phyloP scores from a whole-genome alignment of 768 basidiomycete species.

The Amanita molliuscula region DNA sequence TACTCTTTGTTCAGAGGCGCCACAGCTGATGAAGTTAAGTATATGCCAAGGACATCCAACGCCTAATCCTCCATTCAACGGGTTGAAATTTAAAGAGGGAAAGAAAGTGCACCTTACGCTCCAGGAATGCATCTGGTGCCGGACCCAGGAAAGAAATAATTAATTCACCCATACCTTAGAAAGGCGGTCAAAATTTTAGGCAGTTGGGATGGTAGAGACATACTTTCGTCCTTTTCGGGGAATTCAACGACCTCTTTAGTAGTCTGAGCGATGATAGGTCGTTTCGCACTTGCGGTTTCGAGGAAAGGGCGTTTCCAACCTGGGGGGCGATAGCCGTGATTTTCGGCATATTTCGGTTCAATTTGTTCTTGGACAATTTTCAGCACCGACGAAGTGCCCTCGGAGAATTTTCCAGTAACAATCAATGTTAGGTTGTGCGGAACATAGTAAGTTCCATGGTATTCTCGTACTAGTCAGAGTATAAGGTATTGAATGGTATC shows the following conservation, averaged over 20 bases:
- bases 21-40: constrained; percentile 77
- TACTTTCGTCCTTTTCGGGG: constrained; percentile 91
- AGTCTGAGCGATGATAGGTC: constrained; percentile 39
- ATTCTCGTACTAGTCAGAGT: constrained; percentile 60
- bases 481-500: background rate
- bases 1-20: constrained; percentile 87
- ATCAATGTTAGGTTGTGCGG: constrained; percentile 90
- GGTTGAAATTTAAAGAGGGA: background rate
- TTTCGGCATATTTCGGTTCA: constrained; percentile 71
- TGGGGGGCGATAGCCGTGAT: constrained; percentile 58
- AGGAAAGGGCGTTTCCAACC: constrained; percentile 94
- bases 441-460: constrained; percentile 84
- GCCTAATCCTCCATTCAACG: constrained; percentile 36
- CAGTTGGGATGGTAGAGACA: constrained; percentile 9
- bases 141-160: constrained; percentile 72
- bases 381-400: constrained; percentile 66
- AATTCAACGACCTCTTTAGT: constrained; percentile 72
- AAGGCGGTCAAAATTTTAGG: background rate
- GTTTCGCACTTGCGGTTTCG: constrained; percentile 70
- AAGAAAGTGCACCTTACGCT: constrained; percentile 43
- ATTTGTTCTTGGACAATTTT: constrained; percentile 74
- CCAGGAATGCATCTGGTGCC: constrained; percentile 56
- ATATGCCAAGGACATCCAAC: constrained; percentile 75
- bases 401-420: constrained; percentile 78
- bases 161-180: constrained; percentile 67